Evolutionary conservation across 257 asterid species (phyloP), one percentile per base, ranked within the genome.

Genomic region (Eucommia ulmoides): DNA sequence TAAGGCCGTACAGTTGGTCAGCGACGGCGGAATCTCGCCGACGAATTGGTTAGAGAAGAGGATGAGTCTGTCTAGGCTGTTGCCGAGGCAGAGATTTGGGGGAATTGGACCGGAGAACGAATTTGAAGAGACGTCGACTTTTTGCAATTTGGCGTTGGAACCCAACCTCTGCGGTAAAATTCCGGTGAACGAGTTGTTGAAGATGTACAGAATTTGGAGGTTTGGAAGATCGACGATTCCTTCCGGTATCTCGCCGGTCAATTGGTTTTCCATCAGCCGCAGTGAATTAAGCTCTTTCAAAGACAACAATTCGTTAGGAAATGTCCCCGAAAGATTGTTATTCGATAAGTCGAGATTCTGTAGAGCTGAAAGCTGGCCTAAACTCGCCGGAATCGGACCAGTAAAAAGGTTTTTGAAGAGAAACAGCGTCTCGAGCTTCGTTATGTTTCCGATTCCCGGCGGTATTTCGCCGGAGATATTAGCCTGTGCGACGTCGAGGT

Each of bases 101-200:
- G 98, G 98, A 33, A 91, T 68, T 4, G 73, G 84, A 50, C 98
- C 95, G 4, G 93, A 46, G 8, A 91, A 67, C 0, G 59, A 65
- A 65, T 86, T 86, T 0, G 96, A 67, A 8, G 98, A 91, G 24
- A 86, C 95, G 18, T 91, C 98, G 2, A 91, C 76, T 50, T 58
- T 61, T 42, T 65, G 79, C 23, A 91, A 45, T 73, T 51, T 73
- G 1, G 80, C 68, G 53, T 81, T 91, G 17, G 84, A 79, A 50
- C 98, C 98, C 19, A 91, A 63, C 25, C 54, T 75, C 8, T 70
- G 77, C 0, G 96, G 94, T 11, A 91, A 54, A 52, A 63, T 65
- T 15, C 98, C 98, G 4, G 95, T 45, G 46, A 91, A 71, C 1
- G 93, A 83, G 55, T 91, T 91, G 59, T 91, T 86, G 96, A 96